Conservation (phyloP, 805 yeast species). For the Candida nonsorbophila region DNA sequence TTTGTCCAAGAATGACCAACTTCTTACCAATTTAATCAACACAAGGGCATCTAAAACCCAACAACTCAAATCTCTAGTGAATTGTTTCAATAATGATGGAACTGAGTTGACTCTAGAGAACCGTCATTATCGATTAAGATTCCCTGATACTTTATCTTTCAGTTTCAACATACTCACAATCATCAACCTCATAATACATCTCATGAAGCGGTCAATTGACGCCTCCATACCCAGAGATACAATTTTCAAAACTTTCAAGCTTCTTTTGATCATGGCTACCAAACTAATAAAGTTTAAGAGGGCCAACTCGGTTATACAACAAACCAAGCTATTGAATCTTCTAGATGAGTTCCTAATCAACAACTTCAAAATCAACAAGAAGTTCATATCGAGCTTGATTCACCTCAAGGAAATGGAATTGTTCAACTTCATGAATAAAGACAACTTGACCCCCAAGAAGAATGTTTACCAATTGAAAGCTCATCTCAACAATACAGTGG, state of each 20-base stretch:
- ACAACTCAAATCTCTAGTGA: constrained; percentile 2
- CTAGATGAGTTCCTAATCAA: constrained; percentile 24
- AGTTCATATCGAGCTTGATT: constrained; percentile 25
- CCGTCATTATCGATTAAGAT: constrained; percentile 6
- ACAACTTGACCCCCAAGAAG: constrained; percentile 1
- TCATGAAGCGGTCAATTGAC: constrained; percentile 18
- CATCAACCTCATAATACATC: constrained; percentile 20
- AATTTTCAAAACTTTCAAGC: constrained; percentile 18
- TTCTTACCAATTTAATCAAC: constrained; percentile 11
- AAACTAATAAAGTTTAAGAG: constrained; percentile 21
- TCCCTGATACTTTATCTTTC: constrained; percentile 5
- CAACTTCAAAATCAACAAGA: constrained; percentile 33
- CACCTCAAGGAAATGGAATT: constrained; percentile 25
- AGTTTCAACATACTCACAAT: constrained; percentile 13
- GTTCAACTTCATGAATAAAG: constrained; percentile 12
- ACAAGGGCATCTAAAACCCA: constrained; percentile 1
- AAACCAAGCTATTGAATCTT: constrained; percentile 16
- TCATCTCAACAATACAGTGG: constrained; percentile 20
- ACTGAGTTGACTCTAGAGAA: constrained; percentile 7
- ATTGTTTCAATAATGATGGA: constrained; percentile 17
- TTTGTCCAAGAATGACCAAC: constrained; percentile 38
- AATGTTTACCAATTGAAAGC: constrained; percentile 6
- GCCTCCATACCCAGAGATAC: not conserved
- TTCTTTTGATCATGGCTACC: constrained; percentile 22
- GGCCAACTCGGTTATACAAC: constrained; percentile 16